Percentiles rank a stretch among this genome's conserved stretches.
phyloP scores from a whole-genome alignment of 2,329 filamentous ascomycete species.

The Arthrobotrys sphaeroides region DNA sequence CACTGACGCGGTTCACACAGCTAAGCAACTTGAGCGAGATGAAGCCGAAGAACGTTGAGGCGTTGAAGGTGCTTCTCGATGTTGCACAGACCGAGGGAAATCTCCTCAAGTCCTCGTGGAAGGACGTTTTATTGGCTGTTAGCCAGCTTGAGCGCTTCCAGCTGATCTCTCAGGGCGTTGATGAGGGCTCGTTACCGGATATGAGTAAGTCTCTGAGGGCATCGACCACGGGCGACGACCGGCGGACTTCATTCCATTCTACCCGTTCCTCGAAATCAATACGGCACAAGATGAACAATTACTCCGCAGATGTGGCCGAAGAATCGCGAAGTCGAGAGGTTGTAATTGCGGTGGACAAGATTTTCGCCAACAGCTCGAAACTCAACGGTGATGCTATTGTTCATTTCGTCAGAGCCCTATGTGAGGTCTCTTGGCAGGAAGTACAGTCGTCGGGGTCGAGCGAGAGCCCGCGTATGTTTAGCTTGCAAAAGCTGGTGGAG shows the following conservation, averaged over 20 bases:
- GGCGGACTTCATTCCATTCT: conserved; percentile 57
- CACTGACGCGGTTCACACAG: conserved; percentile 91
- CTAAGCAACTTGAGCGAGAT: conserved; percentile 95
- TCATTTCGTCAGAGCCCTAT: conserved; percentile 89
- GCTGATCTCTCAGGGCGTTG: conserved; percentile 91
- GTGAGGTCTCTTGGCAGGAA: conserved; percentile 98
- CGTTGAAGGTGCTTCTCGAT: conserved; percentile 88
- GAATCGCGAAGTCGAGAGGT: conserved; percentile 94
- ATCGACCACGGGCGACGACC: conserved; percentile 66
- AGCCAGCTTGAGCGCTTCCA: conserved; percentile 96
- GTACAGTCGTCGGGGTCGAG: conserved; percentile 97
- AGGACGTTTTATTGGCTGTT: conserved; percentile 92
- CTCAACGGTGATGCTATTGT: conserved; percentile 94
- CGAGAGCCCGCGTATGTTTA: conserved; percentile 95
- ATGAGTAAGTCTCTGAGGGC: conserved; percentile 71
- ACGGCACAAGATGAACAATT: conserved; percentile 66
- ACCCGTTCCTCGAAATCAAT: conserved; percentile 50
- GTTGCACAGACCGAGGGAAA: conserved; percentile 94
- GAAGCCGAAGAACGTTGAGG: conserved; percentile 94
- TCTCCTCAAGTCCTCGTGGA: conserved; percentile 87
- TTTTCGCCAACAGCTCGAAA: conserved; percentile 95
- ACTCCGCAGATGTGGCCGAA: conserved; percentile 82
- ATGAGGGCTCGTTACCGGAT: conserved; percentile 90
- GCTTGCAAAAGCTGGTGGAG: conserved; percentile 95
- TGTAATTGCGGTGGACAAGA: conserved; percentile 89